Base-by-base conservation (phyloP, 495 filamentous ascomycete genomes). In the Patellaria atrata region DNA sequence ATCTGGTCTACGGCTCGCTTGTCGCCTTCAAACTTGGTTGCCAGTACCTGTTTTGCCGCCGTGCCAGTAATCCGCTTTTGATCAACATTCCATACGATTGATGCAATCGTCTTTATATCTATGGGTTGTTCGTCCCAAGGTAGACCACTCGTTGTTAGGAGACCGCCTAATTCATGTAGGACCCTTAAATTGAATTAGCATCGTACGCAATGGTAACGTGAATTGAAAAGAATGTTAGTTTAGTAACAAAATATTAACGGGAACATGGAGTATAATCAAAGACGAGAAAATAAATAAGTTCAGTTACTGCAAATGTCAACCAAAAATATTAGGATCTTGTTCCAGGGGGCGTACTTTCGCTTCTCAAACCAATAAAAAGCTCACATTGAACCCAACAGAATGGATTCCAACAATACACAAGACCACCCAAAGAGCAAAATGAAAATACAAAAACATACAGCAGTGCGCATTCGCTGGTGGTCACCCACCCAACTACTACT, bases 121-220 rank as follows among this genome's bases (percentile, higher is more conserved):
- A 94, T 66, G 2, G 62, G 62, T 2, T 65, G 53, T n/a, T 62
- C 43, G 30, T 62, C 53, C 67, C 74, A 82, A 5, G 48, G 33
- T 35, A 52, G 58, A 55, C 67, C 59, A 14, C 61, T 48, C 30
- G 64, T 68, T 30, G 70, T 61, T 18, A 79, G 47, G 2, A 92
- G 63, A 4, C 82, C 82, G 7, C 86, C 85, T 14, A 97, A 67
- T 44, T 92, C 83, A 54, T 96, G 85, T 1, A 96, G 63, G 24
- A 86, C 75, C 82, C 81, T 53, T 79, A n/a, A 23, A 30, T 45
- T 74, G n/a, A n/a, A n/a, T n/a, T n/a, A n/a, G n/a, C n/a, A n/a
- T n/a, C n/a, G n/a, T n/a, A n/a, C n/a, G n/a, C n/a, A n/a, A n/a
- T n/a, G n/a, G n/a, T n/a, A n/a, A n/a, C n/a, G n/a, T n/a, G n/a